These are phyloP conservation scores for Tulasnella sp. DNA, from an alignment of 768 basidiomycete genomes.

Conservation along the genomic window DNA sequence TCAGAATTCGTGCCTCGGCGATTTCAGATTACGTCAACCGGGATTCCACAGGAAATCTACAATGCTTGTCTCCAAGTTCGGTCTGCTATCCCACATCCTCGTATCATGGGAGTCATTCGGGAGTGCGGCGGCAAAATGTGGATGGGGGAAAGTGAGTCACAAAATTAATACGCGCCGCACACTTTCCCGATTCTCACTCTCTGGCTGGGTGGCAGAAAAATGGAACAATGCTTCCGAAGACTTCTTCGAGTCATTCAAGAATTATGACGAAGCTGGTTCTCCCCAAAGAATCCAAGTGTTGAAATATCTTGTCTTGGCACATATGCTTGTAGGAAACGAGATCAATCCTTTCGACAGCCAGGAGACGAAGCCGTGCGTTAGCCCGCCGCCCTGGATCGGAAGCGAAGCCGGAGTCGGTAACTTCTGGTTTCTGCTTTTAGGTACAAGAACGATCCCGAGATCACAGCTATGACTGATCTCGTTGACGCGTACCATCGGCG, in stretches of 20 bases:
- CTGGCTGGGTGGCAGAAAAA: conserved; percentile 56
- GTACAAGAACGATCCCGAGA: conserved; percentile 93
- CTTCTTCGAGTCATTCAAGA: conserved; percentile 98
- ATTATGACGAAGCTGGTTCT: conserved; percentile 97
- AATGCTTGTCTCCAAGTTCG: conserved; percentile 89
- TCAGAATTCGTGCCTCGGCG: background rate
- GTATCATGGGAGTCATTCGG: conserved; percentile 98
- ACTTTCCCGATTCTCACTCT: background rate
- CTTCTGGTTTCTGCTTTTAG: conserved; percentile 40
- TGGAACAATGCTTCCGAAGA: conserved; percentile 97
- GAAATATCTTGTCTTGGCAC: conserved; percentile 95
- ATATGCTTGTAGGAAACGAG: conserved; percentile 97
- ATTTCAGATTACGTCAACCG: background rate
- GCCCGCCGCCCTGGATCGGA: background rate
- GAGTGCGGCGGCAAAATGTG: conserved; percentile 99
- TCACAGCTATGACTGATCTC: conserved; percentile 96
- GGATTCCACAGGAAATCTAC: conserved; percentile 75
- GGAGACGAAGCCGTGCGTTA: conserved; percentile 90
- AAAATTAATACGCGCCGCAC: background rate
- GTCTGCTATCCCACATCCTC: conserved; percentile 95
- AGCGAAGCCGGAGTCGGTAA: background rate
- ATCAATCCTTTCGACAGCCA: conserved; percentile 99
- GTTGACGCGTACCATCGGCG: conserved; percentile 95
- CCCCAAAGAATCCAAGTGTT: conserved; percentile 94
- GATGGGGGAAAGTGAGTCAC: conserved; percentile 90